Conservation (phyloP, 2,329 filamentous ascomycete genomes). For the Davidsoniella virescens region DNA sequence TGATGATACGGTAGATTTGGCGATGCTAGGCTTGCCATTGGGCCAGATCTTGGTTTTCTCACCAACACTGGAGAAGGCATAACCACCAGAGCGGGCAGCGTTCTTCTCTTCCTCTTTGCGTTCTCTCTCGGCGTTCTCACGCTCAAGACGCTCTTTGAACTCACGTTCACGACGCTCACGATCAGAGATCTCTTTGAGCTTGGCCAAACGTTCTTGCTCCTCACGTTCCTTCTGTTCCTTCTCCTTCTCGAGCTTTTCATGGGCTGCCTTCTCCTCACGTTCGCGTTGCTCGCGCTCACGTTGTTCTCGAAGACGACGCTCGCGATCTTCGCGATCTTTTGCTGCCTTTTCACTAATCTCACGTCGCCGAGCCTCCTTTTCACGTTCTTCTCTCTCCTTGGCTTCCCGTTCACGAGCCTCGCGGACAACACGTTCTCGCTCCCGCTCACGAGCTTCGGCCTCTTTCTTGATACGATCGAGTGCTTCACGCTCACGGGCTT, state of each 20-base stretch:
- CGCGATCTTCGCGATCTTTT: background rate
- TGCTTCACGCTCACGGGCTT: conserved; percentile 5
- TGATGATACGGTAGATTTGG: conserved; percentile 13
- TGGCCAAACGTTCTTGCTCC: conserved; percentile 18
- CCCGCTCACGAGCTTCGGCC: conserved; percentile 40
- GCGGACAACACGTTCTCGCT: conserved; percentile 20
- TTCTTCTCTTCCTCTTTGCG: conserved; percentile 18
- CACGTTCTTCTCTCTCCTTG: conserved; percentile 21
- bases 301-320: conserved; percentile 19
- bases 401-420: conserved; percentile 8
- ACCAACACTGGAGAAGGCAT: conserved; percentile 48
- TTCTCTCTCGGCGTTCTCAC: conserved; percentile 22
- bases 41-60: conserved; percentile 58
- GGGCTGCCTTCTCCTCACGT: conserved; percentile 22
- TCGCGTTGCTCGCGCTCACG: conserved; percentile 25
- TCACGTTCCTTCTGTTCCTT: conserved; percentile 18
- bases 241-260: conserved; percentile 18
- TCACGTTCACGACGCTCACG: conserved; percentile 29
- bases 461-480: conserved; percentile 12
- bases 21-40: conserved; percentile 34
- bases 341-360: background rate
- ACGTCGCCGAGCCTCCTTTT: conserved; percentile 1
- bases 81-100: conserved; percentile 23
- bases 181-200: conserved; percentile 23
- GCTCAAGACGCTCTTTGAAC: conserved; percentile 25